These are phyloP conservation scores for Ceratocystiopsis sp. DNA, from an alignment of 2,329 filamentous ascomycete genomes.

Conservation along the genomic window DNA sequence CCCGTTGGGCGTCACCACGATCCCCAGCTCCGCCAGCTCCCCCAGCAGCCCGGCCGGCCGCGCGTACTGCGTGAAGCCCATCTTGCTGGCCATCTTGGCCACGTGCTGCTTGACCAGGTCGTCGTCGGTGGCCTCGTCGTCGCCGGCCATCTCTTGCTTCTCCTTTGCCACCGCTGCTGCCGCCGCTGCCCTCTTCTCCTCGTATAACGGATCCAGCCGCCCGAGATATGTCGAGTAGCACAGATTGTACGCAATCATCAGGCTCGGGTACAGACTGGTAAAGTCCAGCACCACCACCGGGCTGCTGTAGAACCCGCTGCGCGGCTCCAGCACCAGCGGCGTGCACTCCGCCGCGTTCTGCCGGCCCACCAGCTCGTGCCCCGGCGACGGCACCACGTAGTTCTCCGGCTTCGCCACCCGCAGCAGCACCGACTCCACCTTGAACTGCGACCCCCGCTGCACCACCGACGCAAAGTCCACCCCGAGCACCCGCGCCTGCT, in stretches of 20 bases:
- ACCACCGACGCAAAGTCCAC: conserved; percentile 97
- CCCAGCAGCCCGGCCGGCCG: conserved; percentile 60
- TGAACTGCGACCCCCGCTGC: conserved; percentile 89
- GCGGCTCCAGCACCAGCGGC: conserved; percentile 92
- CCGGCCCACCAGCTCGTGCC: conserved; percentile 74
- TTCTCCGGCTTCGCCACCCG: conserved; percentile 95
- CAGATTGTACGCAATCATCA: conserved; percentile 99
- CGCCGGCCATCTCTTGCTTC: too few species aligned
- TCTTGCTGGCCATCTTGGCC: conserved; percentile 46
- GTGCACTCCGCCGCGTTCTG: conserved; percentile 92
- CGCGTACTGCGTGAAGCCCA: conserved; percentile 82
- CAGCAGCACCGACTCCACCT: conserved; percentile 98
- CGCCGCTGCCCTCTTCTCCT: neutral
- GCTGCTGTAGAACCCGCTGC: conserved; percentile 83
- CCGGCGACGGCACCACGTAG: conserved; percentile 78
- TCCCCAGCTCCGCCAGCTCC: conserved; percentile 57
- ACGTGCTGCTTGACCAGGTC: neutral
- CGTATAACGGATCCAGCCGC: conserved; percentile 33
- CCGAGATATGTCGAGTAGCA: conserved; percentile 96
- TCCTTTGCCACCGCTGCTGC: neutral
- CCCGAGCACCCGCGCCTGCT: conserved; percentile 81
- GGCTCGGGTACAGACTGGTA: conserved; percentile 86
- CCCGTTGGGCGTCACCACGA: conserved; percentile 89
- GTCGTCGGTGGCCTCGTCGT: neutral
- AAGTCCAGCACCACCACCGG: conserved; percentile 88